Evolutionary conservation across 2,329 filamentous ascomycete species (phyloP).

Genomic region (Samsoniella hepiali): DNA sequence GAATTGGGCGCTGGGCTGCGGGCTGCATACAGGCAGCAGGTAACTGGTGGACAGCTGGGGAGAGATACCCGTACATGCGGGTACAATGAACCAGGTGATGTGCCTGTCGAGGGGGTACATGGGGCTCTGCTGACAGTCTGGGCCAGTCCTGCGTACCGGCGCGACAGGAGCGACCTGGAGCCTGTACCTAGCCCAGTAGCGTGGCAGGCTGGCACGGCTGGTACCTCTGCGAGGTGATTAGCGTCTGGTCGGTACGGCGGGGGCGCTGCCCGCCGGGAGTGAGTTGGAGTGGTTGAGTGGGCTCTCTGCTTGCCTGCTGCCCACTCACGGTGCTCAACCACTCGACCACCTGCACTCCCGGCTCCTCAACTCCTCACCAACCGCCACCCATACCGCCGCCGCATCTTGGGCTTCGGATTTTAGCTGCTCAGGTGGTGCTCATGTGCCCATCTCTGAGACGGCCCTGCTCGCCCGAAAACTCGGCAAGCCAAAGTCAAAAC

Average conservation of each 20-base stretch:
- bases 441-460: constrained; percentile 47
- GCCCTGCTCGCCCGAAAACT: constrained; percentile 33
- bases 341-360: no score
- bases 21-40: background rate
- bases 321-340: no score
- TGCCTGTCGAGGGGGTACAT: constrained; percentile 9
- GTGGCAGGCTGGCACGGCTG: no score
- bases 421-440: constrained; percentile 31
- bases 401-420: background rate
- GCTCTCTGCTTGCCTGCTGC: background rate
- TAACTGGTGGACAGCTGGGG: background rate
- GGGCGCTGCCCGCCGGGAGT: no score
- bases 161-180: background rate
- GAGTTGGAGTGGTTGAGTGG: background rate
- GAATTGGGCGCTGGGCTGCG: background rate
- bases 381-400: background rate
- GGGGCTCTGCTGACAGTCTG: constrained; percentile 13
- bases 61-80: constrained; percentile 2
- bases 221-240: no score
- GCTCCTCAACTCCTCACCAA: background rate
- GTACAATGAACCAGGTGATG: constrained; percentile 13
- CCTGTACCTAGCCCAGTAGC: no score
- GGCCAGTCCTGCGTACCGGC: constrained; percentile 2
- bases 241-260: no score
- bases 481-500: constrained; percentile 33